Base-by-base conservation (phyloP, 129 eudicot genomes). In the Flaveria robusta region DNA sequence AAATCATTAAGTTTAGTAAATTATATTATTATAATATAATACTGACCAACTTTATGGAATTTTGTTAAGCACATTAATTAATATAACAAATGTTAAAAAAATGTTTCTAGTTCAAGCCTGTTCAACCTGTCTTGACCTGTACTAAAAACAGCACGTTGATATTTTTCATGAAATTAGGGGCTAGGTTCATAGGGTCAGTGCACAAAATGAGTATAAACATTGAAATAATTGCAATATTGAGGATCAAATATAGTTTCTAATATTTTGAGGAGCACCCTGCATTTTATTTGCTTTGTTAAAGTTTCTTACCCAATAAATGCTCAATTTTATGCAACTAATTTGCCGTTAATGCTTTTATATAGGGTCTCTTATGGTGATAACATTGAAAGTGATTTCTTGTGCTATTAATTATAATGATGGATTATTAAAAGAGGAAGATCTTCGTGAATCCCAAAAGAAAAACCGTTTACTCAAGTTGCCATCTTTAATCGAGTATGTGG, bases 331-430 rank as follows among this genome's bases (percentile, higher is more conserved):
- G 60, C 68, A 55, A 26, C 70, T 70, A 76, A 59, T 77, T 31
- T 49, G 4, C 39, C 7, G 22, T 72, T 43, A 66, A 71, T 63
- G 19, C 63, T 58, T 60, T 29, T 70, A 41, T 77, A 18, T 83
- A 94, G 98, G 98, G 73, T 88, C 98, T 47, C 84, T 91, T 42
- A 94, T 91, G 99, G 99, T 94, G 85, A 85, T 91, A 73, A 91
- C 97, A 11, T 83, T 94, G 27, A 94, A 94, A 91, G 90, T 94
- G 68, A 94, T 94, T 76, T 94, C 99, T 16, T 87, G 93, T 52
- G 86, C 88, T 15, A 89, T 94, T 29, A 94, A 94, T 83, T 94
- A 94, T 83, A 89, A 94, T 15, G 99, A 94, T 81, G 99, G 97
- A 51, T 43, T 94, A 54, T 80, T 89, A 37, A 88, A 89, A 82